Base-by-base conservation (phyloP, 805 yeast species). In the Kodamaea fukazawae region DNA sequence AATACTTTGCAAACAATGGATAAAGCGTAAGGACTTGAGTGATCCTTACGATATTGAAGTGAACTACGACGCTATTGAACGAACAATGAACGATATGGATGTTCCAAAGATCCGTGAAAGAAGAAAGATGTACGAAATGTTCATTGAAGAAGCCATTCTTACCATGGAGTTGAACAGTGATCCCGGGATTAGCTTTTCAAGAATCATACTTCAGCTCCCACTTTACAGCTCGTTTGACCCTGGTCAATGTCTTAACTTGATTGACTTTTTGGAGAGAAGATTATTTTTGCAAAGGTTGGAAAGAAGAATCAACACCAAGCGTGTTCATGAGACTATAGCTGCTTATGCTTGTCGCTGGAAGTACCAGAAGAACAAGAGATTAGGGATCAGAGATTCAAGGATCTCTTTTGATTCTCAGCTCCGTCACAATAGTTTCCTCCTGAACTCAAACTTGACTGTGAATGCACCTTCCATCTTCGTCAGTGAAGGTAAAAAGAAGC, bases 221-320 rank as follows among this genome's bases (percentile, higher is more conserved):
- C 68, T 86, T 34, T 88, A 87, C 60, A 77, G 84, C 2, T 71
- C 81, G 32, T 86, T 88, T 64, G 83, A 86, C 47, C 82, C 86
- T 14, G 79, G 83, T 35, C 81, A 81, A 46, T 86, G 95, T 58
- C 67, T 87, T 46, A 82, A 82, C 35, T 70, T 85, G 55, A 81
- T 79, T 46, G 88, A 84, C 46, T 84, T 77, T 54, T 70, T 85
- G 48, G 83, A 81, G 40, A 64, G 86, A 44, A 64, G 83, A 32
- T 73, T 81, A 41, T 62, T 79, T 14, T 54, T 76, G 31, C 79
- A 78, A 49, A 78, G 75, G 46, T 75, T 84, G 26, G 76, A 77
- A 32, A 74, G 72, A 43, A 57, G 70, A 18, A 43, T 74, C 22
- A 54, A 68, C 41, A 67, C 63, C 25, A 61, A 61, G 40, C 60